Base-by-base conservation (phyloP, 306 rosid species). In the Fragaria nilgerrensis region DNA sequence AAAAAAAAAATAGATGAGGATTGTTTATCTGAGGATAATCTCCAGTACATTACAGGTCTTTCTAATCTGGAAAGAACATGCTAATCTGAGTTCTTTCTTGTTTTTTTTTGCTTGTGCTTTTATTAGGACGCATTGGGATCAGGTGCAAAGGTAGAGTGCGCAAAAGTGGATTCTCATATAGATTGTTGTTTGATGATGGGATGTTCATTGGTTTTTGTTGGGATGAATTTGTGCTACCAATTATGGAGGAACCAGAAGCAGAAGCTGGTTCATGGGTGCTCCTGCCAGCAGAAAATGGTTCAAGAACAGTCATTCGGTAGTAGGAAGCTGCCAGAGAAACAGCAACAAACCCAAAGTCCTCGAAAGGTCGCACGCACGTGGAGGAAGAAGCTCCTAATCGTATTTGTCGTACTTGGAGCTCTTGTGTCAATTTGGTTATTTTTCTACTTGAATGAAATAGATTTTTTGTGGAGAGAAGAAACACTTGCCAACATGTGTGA, bases 401-500 rank as follows among this genome's bases (percentile, higher is more conserved):
- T 91, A 55, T 84, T 88, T 80, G 78, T 89, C 39, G 25, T 84
- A 19, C 43, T 76, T 78, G 98, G 97, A 75, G 68, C 89, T 22
- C 15, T 74, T 49, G 73, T 47, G 8, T 89, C 98, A 19, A 43
- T 80, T 80, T 90, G 96, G 93, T 77, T 90, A 77, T 92, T 83
- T 75, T 87, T 89, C 90, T 78, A 86, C 87, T 82, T 89, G 75
- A 81, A 77, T 79, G 75, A 34, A 22, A 86, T 85, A 50, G 84
- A 87, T 65, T 74, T 44, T 78, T 74, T 72, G 80, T 79, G 92
- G 88, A 90, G 97, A 79, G 87, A 82, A 81, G 93, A 89, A 81
- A 89, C 92, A 81, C 98, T 95, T 53, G 23, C 93, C 77, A 95
- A 82, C 83, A 94, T 95, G 98, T 95, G 98, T 76, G 98, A 95